These are phyloP conservation scores for Parathielavia hyrcaniae DNA, from an alignment of 495 filamentous ascomycete genomes.

Conservation along the genomic window DNA sequence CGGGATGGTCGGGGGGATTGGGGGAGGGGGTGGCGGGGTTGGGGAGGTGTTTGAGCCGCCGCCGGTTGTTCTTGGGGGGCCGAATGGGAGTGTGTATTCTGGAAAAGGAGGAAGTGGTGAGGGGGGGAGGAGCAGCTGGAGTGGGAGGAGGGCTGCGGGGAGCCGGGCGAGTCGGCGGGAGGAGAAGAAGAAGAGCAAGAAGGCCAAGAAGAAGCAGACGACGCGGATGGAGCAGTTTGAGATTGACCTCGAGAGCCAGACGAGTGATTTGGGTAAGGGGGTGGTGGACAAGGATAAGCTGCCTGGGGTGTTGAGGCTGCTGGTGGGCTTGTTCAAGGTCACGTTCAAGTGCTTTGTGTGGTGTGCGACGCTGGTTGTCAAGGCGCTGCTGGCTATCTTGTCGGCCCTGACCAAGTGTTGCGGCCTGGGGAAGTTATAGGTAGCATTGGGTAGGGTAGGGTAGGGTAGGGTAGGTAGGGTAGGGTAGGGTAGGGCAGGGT, in stretches of 20 bases:
- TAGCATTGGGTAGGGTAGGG: too few relatives aligned
- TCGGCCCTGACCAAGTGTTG: constrained; percentile 38
- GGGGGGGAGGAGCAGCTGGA: constrained; percentile 21
- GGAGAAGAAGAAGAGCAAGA: constrained; percentile 15
- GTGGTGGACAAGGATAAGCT: constrained; percentile 37
- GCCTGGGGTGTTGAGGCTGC: constrained; percentile 34
- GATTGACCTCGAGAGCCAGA: constrained; percentile 52
- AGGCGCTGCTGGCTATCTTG: constrained; percentile 35
- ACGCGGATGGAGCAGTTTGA: constrained; percentile 48
- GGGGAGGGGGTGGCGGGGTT: constrained; percentile 26
- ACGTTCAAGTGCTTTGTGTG: constrained; percentile 45
- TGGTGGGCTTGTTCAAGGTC: constrained; percentile 38
- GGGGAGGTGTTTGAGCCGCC: constrained; percentile 49
- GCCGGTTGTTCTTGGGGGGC: constrained; percentile 31
- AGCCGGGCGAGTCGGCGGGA: constrained; percentile 22
- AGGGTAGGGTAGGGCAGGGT: too few relatives aligned
- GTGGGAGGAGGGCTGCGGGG: constrained; percentile 26
- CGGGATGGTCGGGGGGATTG: constrained; percentile 17
- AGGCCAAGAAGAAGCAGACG: constrained; percentile 22
- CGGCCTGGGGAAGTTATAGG: constrained; percentile 36
- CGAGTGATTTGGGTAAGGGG: constrained; percentile 37
- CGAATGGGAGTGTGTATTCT: constrained; percentile 14
- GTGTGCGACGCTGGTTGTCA: constrained; percentile 42
- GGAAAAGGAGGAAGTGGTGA: not conserved
- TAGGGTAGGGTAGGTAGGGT: too few relatives aligned